Base-by-base conservation (phyloP, 805 yeast genomes). In the Jamesozyma gamospora region DNA sequence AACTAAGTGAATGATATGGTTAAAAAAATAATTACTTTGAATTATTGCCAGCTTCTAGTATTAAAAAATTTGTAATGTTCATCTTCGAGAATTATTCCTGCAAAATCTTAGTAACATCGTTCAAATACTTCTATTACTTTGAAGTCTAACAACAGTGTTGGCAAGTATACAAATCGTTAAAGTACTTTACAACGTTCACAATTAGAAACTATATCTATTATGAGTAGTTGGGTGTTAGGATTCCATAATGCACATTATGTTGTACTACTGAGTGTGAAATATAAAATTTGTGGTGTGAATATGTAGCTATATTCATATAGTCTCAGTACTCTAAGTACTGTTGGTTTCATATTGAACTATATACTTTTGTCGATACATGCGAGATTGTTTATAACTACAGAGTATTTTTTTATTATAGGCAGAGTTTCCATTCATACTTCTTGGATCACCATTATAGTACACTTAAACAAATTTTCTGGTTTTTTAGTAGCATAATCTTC, bases 81-180 rank as follows among this genome's bases (percentile, higher is more conserved):
- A 25, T 15, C 31, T 31, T 5, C 12, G 12, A 18, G 18, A 16
- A 21, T 16, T 4, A 36, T 35, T 6, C 40, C 40, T 4, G 36
- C 36, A 32, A 37, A 37, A 18, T 37, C 36, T 8, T 32, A n/a
- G 32, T 37, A 30, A 32, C 40, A 37, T 15, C 36, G 15, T 3
- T n/a, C 6, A 26, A 37, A 37, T 16, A 37, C 19, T 3, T 16
- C 18, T 13, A 15, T 15, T 10, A 5, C 8, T 12, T 24, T 18
- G 5, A 37, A 5, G 4, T 17, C 16, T 4, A 36, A 36, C 15
- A 32, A 28, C 18, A 18, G 32, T 4, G 26, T 18, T 3, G 35
- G 35, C 11, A 37, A 6, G 16, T 37, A 26, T 2, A n/a, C 11
- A 17, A 37, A 31, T 17, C 27, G 17, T 17, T 30, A 16, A 14